These are phyloP conservation scores for Leccinum pachyderme DNA, from an alignment of 1,284 basidiomycete genomes.

Conservation along the genomic window DNA sequence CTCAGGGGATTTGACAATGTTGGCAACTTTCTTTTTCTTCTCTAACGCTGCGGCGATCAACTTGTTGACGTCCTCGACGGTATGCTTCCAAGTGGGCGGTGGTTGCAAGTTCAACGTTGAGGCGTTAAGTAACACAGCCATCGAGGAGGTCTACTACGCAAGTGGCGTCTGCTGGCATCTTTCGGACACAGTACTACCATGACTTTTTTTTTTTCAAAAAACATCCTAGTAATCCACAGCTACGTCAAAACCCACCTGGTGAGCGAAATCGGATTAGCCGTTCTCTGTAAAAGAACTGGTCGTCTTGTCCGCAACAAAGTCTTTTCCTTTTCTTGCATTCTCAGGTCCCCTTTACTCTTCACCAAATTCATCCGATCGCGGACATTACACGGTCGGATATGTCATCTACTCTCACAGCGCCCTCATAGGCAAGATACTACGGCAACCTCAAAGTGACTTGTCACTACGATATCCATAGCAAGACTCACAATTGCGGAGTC, in stretches of 20 bases:
- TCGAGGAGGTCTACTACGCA: neutral
- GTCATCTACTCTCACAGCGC: conserved; percentile 29
- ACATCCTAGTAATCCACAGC: neutral
- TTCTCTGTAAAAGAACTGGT: too few species aligned
- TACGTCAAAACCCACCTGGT: conserved; percentile 63
- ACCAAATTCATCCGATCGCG: conserved; percentile 86
- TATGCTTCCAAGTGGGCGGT: conserved; percentile 68
- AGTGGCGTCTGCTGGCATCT: too few species aligned
- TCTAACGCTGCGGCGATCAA: conserved; percentile 62
- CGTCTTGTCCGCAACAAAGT: too few species aligned
- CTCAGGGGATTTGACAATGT: conserved; percentile 39
- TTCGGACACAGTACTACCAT: too few species aligned
- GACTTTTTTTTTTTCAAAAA: conserved; percentile 47
- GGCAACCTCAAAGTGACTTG: conserved; percentile 98
- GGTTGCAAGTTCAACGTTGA: conserved; percentile 49
- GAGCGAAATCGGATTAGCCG: conserved; percentile 24
- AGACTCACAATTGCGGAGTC: conserved; percentile 86
- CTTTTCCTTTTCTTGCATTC: conserved; percentile 51
- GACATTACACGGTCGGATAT: conserved; percentile 40
- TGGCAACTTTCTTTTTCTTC: conserved; percentile 42
- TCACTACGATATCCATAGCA: conserved; percentile 98
- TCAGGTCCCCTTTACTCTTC: conserved; percentile 82
- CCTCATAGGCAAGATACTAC: conserved; percentile 91
- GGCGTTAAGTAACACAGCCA: conserved; percentile 46
- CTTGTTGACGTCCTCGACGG: conserved; percentile 56